A percentile compares a stretch with the other conserved stretches of the same genome.
These are phyloP conservation scores for Fusarium annulatum DNA, from an alignment of 2,329 filamentous ascomycete genomes.

Conservation along the genomic window DNA sequence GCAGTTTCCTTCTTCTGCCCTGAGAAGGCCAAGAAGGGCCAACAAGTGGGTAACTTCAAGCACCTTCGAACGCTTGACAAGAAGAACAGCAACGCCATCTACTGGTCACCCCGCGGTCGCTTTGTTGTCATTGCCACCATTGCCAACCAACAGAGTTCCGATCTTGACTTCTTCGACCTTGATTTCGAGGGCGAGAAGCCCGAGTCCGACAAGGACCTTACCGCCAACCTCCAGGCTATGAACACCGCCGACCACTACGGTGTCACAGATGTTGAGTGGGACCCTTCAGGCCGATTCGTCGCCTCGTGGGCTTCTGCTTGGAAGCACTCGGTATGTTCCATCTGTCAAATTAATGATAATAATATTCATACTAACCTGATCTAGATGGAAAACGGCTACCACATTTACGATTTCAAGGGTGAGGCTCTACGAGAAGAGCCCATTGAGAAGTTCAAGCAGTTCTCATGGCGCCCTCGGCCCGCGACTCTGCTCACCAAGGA, in stretches of 20 bases:
- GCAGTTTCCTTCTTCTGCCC: conserved; percentile 96
- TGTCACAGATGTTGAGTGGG: conserved; percentile 98
- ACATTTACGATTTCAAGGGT: conserved; percentile 96
- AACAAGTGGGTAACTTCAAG: conserved; percentile 90
- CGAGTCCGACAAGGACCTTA: conserved; percentile 91
- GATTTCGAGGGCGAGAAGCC: conserved; percentile 98
- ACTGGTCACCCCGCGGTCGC: conserved; percentile 96
- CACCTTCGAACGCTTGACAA: conserved; percentile 95
- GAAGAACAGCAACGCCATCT: conserved; percentile 99
- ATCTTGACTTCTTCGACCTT: conserved; percentile 97
- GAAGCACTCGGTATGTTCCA: conserved; percentile 85
- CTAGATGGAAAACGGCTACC: conserved; percentile 99
- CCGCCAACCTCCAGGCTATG: conserved; percentile 95
- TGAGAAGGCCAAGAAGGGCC: conserved; percentile 93
- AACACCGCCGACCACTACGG: conserved; percentile 95
- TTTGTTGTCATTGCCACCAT: conserved; percentile 97
- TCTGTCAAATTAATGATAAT: conserved; percentile 24
- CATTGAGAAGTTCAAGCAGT: conserved; percentile 98
- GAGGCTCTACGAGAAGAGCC: conserved; percentile 89
- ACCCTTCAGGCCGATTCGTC: conserved; percentile 93
- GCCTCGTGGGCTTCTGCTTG: conserved; percentile 93
- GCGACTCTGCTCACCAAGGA: conserved; percentile 93
- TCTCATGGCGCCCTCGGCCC: conserved; percentile 92
- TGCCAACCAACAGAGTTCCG: conserved; percentile 90
- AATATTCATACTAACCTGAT: conserved; percentile 17